These are phyloP conservation scores for Dothideomycetes sp. DNA, from an alignment of 2,329 filamentous ascomycete species.

Conservation along the genomic window DNA sequence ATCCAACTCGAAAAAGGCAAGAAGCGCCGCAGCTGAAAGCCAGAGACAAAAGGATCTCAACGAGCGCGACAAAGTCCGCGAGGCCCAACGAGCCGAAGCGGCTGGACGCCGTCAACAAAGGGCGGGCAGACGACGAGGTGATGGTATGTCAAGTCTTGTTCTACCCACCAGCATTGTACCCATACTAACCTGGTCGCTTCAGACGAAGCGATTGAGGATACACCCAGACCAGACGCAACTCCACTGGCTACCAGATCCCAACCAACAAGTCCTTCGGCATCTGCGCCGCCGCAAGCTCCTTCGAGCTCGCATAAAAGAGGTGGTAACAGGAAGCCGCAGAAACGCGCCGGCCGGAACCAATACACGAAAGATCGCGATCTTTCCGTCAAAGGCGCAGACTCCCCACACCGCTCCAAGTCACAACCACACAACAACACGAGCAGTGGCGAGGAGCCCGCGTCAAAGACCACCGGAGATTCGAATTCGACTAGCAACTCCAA, in stretches of 20 bases:
- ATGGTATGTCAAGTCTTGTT: constrained; percentile 61
- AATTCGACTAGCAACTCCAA: constrained; percentile 36
- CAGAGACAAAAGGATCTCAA: constrained; percentile 54
- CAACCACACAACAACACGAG: constrained; percentile 17
- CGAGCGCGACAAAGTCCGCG: constrained; percentile 55
- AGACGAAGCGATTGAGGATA: constrained; percentile 60
- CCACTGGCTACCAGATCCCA: constrained; percentile 31
- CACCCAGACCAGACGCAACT: constrained; percentile 34
- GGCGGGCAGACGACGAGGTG: constrained; percentile 66
- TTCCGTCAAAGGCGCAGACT: constrained; percentile 37
- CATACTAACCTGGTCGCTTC: too few species aligned
- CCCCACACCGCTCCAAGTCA: constrained; percentile 30
- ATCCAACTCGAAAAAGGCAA: constrained; percentile 28
- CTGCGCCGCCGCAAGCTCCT: constrained; percentile 26
- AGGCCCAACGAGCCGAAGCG: constrained; percentile 62
- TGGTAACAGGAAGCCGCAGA: constrained; percentile 43
- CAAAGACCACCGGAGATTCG: constrained; percentile 13
- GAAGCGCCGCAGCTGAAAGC: constrained; percentile 33
- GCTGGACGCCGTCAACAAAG: constrained; percentile 72
- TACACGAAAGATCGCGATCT: too few species aligned
- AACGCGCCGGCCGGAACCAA: constrained; percentile 64
- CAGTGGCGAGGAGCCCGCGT: constrained; percentile 16
- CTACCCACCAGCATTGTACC: too few species aligned
- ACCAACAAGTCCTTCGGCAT: constrained; percentile 23
- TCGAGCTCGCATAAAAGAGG: constrained; percentile 50